Evolutionary conservation across 495 filamentous ascomycete genomes (phyloP).

Genomic region (Niebla homalea): DNA sequence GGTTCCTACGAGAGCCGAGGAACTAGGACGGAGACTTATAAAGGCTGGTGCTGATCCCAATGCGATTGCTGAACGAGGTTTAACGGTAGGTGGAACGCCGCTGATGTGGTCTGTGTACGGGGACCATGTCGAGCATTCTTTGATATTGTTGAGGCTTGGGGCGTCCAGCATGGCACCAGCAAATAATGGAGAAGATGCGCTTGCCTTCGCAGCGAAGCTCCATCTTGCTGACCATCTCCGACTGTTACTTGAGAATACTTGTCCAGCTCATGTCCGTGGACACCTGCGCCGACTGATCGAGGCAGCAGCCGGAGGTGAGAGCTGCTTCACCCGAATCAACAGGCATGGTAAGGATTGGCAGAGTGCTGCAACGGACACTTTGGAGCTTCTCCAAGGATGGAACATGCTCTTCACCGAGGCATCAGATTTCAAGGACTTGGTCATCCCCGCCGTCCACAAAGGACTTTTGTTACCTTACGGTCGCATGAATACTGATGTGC

Average conservation of each 20-base stretch:
- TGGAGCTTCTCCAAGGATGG: constrained; percentile 12
- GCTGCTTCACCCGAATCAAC: constrained; percentile 16
- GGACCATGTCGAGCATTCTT: constrained; percentile 14
- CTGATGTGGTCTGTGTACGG: constrained; percentile 19
- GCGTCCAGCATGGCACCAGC: constrained; percentile 13
- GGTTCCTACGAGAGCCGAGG: constrained; percentile 11
- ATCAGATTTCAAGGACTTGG: constrained; percentile 7
- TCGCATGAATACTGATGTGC: constrained; percentile 19
- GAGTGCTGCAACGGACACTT: constrained; percentile 8
- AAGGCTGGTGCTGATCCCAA: constrained; percentile 20
- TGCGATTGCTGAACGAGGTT: constrained; percentile 14
- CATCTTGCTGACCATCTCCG: constrained; percentile 15
- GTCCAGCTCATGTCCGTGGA: constrained; percentile 12
- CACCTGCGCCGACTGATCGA: constrained; percentile 10
- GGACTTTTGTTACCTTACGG: constrained; percentile 11
- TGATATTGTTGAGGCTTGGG: constrained; percentile 15
- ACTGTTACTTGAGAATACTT: constrained; percentile 15
- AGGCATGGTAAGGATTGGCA: constrained; percentile 16
- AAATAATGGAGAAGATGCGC: constrained; percentile 13
- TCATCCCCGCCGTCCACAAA: constrained; percentile 8
- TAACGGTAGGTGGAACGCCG: constrained; percentile 18
- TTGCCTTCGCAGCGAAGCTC: constrained; percentile 16
- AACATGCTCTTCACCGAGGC: constrained; percentile 13
- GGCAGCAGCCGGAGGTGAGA: constrained; percentile 15
- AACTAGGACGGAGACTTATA: constrained; percentile 16